Conservation (phyloP, 768 basidiomycete genomes). For the Crucibulum laeve region DNA sequence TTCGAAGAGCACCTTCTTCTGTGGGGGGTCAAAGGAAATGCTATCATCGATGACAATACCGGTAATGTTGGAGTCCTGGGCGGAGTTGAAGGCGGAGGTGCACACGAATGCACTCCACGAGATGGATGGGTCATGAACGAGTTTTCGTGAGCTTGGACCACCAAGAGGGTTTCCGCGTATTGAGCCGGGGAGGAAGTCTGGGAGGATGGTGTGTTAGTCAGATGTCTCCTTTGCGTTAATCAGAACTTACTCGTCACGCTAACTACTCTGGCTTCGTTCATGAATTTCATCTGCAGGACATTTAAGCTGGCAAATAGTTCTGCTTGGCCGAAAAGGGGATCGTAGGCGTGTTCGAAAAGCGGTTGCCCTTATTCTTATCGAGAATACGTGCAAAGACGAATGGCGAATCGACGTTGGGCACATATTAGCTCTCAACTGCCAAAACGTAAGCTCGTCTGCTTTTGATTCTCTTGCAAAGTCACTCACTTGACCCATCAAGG, state of each 20-base stretch:
- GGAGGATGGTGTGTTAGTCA: too few species aligned
- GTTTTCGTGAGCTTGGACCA: slow-evolving; percentile 49
- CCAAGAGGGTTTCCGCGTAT: slow-evolving; percentile 23
- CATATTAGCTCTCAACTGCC: slow-evolving; percentile 86
- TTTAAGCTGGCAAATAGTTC: slow-evolving; percentile 82
- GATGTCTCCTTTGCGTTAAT: too few species aligned
- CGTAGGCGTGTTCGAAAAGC: slow-evolving; percentile 83
- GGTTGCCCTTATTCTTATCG: slow-evolving; percentile 89
- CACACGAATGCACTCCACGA: slow-evolving; percentile 90
- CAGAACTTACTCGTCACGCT: slow-evolving; percentile 64
- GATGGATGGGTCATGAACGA: slow-evolving; percentile 80
- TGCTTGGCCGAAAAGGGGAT: slow-evolving; percentile 72
- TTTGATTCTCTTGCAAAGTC: too few species aligned
- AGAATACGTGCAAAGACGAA: slow-evolving; percentile 88
- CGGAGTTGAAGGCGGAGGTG: slow-evolving; percentile 96
- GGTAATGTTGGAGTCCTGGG: slow-evolving; percentile 68
- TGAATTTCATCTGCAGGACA: slow-evolving; percentile 87
- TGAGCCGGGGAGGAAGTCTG: slow-evolving; percentile 73
- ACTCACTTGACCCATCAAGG: slow-evolving; percentile 74
- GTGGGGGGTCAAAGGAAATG: slow-evolving; percentile 20
- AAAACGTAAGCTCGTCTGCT: too few species aligned
- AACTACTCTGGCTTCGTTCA: slow-evolving; percentile 85
- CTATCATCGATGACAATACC: slow-evolving; percentile 44
- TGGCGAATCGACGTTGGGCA: slow-evolving; percentile 92
- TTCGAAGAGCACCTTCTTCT: slow-evolving; percentile 61